Conservation (phyloP, 345 rosid species). For the Moricandia arvensis region DNA sequence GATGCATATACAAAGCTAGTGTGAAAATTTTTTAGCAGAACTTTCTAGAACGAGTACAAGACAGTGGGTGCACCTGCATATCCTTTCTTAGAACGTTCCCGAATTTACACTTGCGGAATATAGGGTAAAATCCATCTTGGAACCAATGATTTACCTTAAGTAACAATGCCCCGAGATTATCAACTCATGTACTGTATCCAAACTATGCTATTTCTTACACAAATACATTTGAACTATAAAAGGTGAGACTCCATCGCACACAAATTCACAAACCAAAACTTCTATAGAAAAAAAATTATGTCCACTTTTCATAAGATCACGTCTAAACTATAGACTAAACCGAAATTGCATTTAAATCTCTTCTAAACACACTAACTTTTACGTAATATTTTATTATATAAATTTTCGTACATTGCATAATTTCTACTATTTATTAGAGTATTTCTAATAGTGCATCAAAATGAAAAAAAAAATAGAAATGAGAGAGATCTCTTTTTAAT, state of each 20-base stretch:
- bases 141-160: neutral
- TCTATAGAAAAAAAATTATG: too few species aligned
- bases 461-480: too few species aligned
- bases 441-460: too few species aligned
- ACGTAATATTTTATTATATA: too few species aligned
- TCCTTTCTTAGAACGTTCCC: conserved; percentile 46
- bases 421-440: too few species aligned
- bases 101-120: conserved; percentile 15
- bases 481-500: too few species aligned
- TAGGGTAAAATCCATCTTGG: neutral
- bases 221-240: neutral
- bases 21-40: conserved; percentile 27
- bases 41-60: conserved; percentile 37
- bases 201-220: neutral
- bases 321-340: neutral
- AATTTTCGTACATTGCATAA: too few species aligned
- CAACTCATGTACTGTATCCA: neutral
- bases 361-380: too few species aligned
- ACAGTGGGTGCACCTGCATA: neutral
- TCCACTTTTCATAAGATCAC: neutral
- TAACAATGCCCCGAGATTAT: neutral
- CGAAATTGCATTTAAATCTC: too few species aligned
- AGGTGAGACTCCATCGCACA: neutral
- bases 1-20: neutral
- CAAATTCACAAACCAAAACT: neutral